phyloP scores from a whole-genome alignment of 768 basidiomycete genomes.

The Leccinum incarnatum region DNA sequence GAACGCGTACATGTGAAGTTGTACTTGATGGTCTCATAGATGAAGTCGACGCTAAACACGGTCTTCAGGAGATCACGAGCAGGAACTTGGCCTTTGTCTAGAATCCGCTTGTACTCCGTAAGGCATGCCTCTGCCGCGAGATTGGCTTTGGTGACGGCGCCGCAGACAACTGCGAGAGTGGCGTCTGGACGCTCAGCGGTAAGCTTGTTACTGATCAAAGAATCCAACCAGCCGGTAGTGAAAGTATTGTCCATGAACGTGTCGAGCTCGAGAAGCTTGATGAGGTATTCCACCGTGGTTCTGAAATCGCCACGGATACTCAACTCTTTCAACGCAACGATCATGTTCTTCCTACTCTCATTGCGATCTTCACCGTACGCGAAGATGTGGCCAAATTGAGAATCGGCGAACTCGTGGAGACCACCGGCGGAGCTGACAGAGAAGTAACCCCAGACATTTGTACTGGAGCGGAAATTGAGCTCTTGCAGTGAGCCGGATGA shows the following conservation, averaged over 20 bases:
- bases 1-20: conserved; percentile 94
- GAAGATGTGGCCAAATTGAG: conserved; percentile 99
- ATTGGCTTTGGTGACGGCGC: conserved; percentile 93
- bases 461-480: conserved; percentile 98
- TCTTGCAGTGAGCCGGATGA: conserved; percentile 96
- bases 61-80: conserved; percentile 93
- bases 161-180: conserved; percentile 91
- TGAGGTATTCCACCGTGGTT: conserved; percentile 98
- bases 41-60: conserved; percentile 95
- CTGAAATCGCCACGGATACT: conserved; percentile 99
- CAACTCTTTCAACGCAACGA: conserved; percentile 95
- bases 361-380: conserved; percentile 96
- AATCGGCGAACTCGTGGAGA: conserved; percentile 98
- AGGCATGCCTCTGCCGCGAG: conserved; percentile 87
- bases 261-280: conserved; percentile 93
- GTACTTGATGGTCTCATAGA: conserved; percentile 94
- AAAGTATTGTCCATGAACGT: conserved; percentile 97
- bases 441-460: conserved; percentile 99
- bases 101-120: conserved; percentile 88
- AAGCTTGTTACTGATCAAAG: conserved; percentile 93
- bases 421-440: conserved; percentile 94
- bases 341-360: conserved; percentile 98
- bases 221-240: conserved; percentile 98
- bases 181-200: conserved; percentile 96
- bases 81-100: conserved; percentile 98